phyloP scores from a whole-genome alignment of 163 green algal genomes.

The Prototheca cutis region DNA sequence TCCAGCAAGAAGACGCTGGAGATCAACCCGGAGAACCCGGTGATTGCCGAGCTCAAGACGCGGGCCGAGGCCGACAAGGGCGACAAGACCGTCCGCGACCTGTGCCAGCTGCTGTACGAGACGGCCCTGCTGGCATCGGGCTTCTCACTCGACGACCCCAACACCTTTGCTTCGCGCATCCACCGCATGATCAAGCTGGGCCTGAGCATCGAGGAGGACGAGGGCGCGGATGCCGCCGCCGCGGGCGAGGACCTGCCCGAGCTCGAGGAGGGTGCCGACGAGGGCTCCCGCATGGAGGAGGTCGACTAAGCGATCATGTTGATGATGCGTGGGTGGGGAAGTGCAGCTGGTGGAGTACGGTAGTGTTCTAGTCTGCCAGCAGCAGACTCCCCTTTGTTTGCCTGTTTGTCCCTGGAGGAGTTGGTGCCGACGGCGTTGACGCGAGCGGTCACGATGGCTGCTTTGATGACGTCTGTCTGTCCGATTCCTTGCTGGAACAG shows the following conservation, averaged over 20 bases:
- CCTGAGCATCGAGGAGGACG: conserved; percentile 92
- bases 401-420: too few relatives aligned
- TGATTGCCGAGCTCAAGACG: conserved; percentile 88
- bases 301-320: conserved; percentile 88
- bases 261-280: conserved; percentile 86
- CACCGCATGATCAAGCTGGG: conserved; percentile 99
- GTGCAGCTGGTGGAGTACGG: too few relatives aligned
- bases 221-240: conserved; percentile 33
- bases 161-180: conserved; percentile 92
- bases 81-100: conserved; percentile 99
- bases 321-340: too few relatives aligned
- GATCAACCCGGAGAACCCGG: conserved; percentile 97
- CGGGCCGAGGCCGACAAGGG: conserved; percentile 90
- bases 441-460: too few relatives aligned
- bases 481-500: too few relatives aligned
- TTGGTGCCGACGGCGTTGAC: too few relatives aligned
- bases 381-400: too few relatives aligned
- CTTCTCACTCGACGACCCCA: conserved; percentile 96
- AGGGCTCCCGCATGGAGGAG: conserved; percentile 97
- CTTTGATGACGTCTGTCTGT: too few relatives aligned
- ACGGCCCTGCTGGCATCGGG: conserved; percentile 88
- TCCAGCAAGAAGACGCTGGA: conserved; percentile 97
- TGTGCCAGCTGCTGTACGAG: conserved; percentile 97
- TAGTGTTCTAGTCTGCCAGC: too few relatives aligned
- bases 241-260: conserved; percentile 71